phyloP scores from a whole-genome alignment of 768 basidiomycete genomes.

The Kwoniella shandongensis region DNA sequence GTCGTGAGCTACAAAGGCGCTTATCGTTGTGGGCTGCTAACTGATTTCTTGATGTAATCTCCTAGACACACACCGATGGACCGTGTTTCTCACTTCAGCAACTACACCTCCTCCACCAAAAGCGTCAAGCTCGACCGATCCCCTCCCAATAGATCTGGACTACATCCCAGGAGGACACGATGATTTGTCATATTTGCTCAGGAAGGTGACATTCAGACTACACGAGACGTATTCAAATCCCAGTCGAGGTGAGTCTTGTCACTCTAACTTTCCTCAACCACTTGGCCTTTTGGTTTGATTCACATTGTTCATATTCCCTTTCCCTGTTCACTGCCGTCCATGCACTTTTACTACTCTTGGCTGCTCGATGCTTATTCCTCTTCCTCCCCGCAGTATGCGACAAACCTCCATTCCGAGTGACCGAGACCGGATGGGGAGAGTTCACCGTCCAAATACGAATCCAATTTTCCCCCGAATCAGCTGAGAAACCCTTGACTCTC shows the following conservation, averaged over 20 bases:
- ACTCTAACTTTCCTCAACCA: background rate
- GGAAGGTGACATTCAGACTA: slow-evolving; percentile 92
- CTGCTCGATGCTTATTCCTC: background rate
- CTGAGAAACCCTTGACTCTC: slow-evolving; percentile 81
- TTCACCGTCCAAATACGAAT: slow-evolving; percentile 94
- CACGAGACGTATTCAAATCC: slow-evolving; percentile 96
- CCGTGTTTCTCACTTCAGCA: slow-evolving; percentile 87
- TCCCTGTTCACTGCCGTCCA: background rate
- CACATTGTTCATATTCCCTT: too few species aligned
- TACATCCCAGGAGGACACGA: slow-evolving; percentile 71
- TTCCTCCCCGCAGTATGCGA: slow-evolving; percentile 66
- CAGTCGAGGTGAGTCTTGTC: slow-evolving; percentile 67
- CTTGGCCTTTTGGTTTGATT: too few species aligned
- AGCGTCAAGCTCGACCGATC: slow-evolving; percentile 55
- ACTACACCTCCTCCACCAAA: slow-evolving; percentile 58
- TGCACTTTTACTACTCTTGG: background rate
- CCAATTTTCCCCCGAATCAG: slow-evolving; percentile 81
- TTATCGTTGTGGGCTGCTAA: too few species aligned
- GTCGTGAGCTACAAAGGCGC: slow-evolving; percentile 49
- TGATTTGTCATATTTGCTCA: slow-evolving; percentile 86
- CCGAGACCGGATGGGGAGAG: slow-evolving; percentile 99
- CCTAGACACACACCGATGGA: slow-evolving; percentile 83
- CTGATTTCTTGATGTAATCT: background rate
- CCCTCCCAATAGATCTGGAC: slow-evolving; percentile 58
- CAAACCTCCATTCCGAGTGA: slow-evolving; percentile 88